Percentiles rank a stretch among this genome's conserved stretches.
These are phyloP conservation scores for Whalleya microplaca DNA, from an alignment of 2,329 filamentous ascomycete genomes.

Conservation along the genomic window DNA sequence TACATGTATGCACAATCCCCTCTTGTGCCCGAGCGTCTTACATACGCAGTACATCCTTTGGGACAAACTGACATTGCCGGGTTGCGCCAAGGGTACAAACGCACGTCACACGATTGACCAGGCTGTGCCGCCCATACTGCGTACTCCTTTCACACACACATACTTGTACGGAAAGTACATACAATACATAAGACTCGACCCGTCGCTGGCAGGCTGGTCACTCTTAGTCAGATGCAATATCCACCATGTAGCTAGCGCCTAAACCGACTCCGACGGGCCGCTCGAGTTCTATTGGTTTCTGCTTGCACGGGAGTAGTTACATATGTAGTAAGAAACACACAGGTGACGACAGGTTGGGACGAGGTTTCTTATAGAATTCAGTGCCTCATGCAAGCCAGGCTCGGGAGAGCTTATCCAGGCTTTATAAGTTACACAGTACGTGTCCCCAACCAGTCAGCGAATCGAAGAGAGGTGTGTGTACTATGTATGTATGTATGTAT, in stretches of 20 bases:
- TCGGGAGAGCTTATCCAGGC: constrained; percentile 24
- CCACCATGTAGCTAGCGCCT: no score
- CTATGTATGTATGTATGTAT: background rate
- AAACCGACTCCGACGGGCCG: no score
- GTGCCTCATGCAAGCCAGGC: constrained; percentile 21
- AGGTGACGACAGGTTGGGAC: background rate
- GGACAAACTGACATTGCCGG: constrained; percentile 16
- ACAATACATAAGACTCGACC: background rate
- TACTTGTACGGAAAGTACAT: background rate
- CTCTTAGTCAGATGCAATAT: background rate
- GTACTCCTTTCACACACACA: constrained; percentile 2
- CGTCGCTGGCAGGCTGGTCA: no score
- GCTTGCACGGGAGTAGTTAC: background rate
- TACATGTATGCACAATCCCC: background rate
- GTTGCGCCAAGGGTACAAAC: constrained; percentile 20
- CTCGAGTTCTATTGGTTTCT: background rate
- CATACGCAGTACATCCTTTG: constrained; percentile 5
- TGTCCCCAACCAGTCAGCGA: background rate
- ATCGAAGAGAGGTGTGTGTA: background rate
- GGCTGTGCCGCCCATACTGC: background rate
- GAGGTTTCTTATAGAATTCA: constrained; percentile 18
- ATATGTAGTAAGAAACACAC: background rate
- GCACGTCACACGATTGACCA: constrained; percentile 15
- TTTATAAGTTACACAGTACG: background rate
- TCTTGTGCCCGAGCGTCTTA: constrained; percentile 7